A percentile compares a stretch with the other conserved stretches of the same genome.
These are phyloP conservation scores for Aspergillus piperis DNA, from an alignment of 2,329 filamentous ascomycete species.

Conservation along the genomic window DNA sequence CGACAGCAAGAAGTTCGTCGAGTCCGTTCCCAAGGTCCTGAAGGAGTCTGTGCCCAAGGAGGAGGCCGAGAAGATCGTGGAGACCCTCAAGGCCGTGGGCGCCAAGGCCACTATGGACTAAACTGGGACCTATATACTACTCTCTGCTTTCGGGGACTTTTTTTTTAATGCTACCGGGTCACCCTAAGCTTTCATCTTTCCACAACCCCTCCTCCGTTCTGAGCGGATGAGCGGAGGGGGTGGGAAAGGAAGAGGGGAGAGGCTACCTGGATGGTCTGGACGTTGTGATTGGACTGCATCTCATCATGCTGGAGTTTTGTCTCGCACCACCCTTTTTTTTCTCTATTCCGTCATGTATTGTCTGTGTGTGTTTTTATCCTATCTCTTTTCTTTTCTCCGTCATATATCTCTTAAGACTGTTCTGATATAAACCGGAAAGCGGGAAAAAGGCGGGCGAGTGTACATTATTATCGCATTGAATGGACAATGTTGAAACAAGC, in stretches of 20 bases:
- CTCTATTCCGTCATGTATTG: constrained; percentile 12
- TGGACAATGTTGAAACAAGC: constrained; percentile 24
- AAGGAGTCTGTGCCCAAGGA: constrained; percentile 99
- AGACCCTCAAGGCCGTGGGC: constrained; percentile 88
- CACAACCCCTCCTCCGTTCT: background rate
- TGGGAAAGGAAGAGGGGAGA: background rate
- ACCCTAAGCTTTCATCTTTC: constrained; percentile 1
- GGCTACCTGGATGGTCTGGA: constrained; percentile 15
- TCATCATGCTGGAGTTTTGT: constrained; percentile 26
- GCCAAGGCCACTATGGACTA: constrained; percentile 92
- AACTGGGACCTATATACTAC: constrained; percentile 24
- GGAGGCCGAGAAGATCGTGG: constrained; percentile 97
- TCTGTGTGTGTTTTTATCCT: constrained; percentile 22
- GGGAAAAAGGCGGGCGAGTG: constrained; percentile 37
- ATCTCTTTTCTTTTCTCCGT: constrained; percentile 23
- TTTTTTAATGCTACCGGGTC: constrained; percentile 15
- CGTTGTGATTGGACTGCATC: constrained; percentile 26
- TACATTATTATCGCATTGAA: constrained; percentile 39
- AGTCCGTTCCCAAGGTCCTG: constrained; percentile 96
- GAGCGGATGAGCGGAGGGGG: constrained; percentile 10
- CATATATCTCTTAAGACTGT: constrained; percentile 24
- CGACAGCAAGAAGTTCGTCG: constrained; percentile 99
- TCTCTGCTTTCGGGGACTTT: constrained; percentile 12
- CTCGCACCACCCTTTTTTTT: constrained; percentile 23
- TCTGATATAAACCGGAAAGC: constrained; percentile 23